Conservation (phyloP, 345 rosid species). For the Euphorbia pulcherrima region DNA sequence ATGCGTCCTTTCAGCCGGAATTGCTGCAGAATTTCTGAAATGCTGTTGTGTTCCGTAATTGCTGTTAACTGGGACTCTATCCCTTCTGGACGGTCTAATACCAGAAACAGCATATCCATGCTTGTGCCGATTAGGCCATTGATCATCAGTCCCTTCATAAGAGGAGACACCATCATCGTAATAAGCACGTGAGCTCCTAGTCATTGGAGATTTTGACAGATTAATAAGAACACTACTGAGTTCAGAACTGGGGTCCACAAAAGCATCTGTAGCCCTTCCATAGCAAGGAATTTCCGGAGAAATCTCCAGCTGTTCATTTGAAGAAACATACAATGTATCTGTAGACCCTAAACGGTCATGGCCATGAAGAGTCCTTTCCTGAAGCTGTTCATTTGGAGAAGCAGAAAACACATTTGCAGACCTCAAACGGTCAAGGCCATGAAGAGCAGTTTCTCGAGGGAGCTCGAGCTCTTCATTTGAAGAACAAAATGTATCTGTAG, state of each 20-base stretch:
- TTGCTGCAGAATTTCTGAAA: slow-evolving; percentile 29
- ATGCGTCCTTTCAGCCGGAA: slow-evolving; percentile 26
- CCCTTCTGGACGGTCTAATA: slow-evolving; percentile 36
- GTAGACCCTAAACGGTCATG: slow-evolving; percentile 12
- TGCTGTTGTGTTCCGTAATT: slow-evolving; percentile 27
- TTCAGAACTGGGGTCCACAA: slow-evolving; percentile 42
- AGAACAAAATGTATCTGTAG: too few species aligned
- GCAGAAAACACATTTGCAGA: too few species aligned
- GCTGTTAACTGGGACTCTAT: slow-evolving; percentile 27
- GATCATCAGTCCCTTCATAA: slow-evolving; percentile 56
- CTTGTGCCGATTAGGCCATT: slow-evolving; percentile 28
- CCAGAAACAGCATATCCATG: slow-evolving; percentile 28
- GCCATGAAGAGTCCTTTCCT: slow-evolving; percentile 13
- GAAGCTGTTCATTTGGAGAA: slow-evolving; percentile 30
- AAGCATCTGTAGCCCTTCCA: slow-evolving; percentile 31
- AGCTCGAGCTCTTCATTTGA: too few species aligned
- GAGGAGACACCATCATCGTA: slow-evolving; percentile 74
- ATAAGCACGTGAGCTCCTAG: slow-evolving; percentile 51
- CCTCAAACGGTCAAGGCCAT: too few species aligned
- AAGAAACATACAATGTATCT: slow-evolving; percentile 22
- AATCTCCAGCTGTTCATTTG: slow-evolving; percentile 22
- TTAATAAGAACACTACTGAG: slow-evolving; percentile 31
- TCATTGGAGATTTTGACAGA: slow-evolving; percentile 37
- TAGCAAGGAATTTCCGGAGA: slow-evolving; percentile 14
- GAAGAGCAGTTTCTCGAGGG: too few species aligned